phyloP scores from a whole-genome alignment of 1,139 yeast genomes.

The Sugiyamaella japonica region DNA sequence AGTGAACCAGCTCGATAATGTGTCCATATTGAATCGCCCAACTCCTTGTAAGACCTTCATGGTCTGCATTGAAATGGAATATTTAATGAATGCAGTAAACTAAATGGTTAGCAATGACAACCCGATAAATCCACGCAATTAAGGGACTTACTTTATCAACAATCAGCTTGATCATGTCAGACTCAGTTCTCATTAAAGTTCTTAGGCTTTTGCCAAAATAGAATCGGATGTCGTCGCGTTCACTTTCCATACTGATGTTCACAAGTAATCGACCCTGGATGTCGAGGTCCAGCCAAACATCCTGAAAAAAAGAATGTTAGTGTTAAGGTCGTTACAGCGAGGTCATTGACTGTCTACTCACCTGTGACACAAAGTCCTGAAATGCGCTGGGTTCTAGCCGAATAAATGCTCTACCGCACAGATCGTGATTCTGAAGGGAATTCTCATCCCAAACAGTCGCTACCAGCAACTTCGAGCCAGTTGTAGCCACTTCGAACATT shows the following conservation, averaged over 20 bases:
- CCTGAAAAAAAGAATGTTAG: conserved; percentile 41
- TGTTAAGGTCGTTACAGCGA: neutral
- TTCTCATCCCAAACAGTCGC: conserved; percentile 76
- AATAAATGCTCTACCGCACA: conserved; percentile 68
- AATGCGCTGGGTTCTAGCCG: conserved; percentile 65
- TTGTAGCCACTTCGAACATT: conserved; percentile 60
- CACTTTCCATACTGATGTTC: conserved; percentile 75
- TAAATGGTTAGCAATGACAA: neutral
- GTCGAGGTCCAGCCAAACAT: conserved; percentile 60
- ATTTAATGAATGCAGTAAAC: conserved; percentile 45
- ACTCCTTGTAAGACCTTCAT: conserved; percentile 34
- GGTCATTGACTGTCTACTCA: conserved; percentile 12
- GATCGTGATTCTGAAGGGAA: conserved; percentile 54
- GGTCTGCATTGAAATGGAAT: conserved; percentile 45
- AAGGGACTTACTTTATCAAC: conserved; percentile 55
- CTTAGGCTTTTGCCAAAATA: conserved; percentile 77
- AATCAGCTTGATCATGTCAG: conserved; percentile 62
- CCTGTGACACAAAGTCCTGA: conserved; percentile 61
- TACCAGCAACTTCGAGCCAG: conserved; percentile 45
- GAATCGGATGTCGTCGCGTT: conserved; percentile 72
- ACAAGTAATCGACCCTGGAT: conserved; percentile 65
- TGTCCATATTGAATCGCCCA: conserved; percentile 47
- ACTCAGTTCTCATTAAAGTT: conserved; percentile 59
- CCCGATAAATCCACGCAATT: neutral
- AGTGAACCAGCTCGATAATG: conserved; percentile 51